phyloP scores from a whole-genome alignment of 1,284 basidiomycete species.

The Pterulicium gracile region DNA sequence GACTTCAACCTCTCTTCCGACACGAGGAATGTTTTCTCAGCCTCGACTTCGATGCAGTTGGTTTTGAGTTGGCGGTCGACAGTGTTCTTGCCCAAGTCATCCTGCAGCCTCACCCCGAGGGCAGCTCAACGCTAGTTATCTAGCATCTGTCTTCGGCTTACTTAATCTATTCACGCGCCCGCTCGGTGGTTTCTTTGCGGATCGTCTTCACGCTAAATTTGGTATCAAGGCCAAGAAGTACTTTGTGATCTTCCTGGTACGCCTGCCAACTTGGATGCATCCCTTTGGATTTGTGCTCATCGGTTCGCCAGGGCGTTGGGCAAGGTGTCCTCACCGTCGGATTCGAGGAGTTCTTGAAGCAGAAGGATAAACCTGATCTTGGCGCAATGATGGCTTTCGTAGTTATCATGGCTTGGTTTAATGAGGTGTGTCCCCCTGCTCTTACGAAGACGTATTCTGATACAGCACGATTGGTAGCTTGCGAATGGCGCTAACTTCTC shows the following conservation, averaged over 20 bases:
- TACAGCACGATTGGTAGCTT: conserved; percentile 20
- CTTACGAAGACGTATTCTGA: conserved; percentile 20
- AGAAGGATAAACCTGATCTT: conserved; percentile 5
- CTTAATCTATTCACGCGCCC: conserved; percentile 45
- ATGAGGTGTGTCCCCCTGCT: conserved; percentile 11
- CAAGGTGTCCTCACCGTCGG: conserved; percentile 39
- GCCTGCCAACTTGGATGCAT: not conserved
- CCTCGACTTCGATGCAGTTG: conserved; percentile 19
- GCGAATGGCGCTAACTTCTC: conserved; percentile 46
- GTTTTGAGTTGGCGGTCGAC: conserved; percentile 49
- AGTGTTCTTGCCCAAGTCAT: conserved; percentile 42
- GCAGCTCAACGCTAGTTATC: conserved; percentile 42
- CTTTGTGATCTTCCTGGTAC: conserved; percentile 23
- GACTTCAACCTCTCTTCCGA: not conserved
- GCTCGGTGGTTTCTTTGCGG: conserved; percentile 41
- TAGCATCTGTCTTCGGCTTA: conserved; percentile 29
- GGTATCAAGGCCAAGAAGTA: conserved; percentile 44
- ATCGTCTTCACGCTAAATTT: conserved; percentile 33
- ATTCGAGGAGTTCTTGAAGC: conserved; percentile 12
- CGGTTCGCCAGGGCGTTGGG: conserved; percentile 25
- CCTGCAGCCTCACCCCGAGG: conserved; percentile 30
- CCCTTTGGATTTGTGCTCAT: no score
- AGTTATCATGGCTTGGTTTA: conserved; percentile 10
- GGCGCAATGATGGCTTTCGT: conserved; percentile 18
- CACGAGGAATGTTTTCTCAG: not conserved